Evolutionary conservation across 192 early-diverging fungal genomes (phyloP), one percentile per base, ranked within the genome.

Genomic region (Rhizophagus clarus): DNA sequence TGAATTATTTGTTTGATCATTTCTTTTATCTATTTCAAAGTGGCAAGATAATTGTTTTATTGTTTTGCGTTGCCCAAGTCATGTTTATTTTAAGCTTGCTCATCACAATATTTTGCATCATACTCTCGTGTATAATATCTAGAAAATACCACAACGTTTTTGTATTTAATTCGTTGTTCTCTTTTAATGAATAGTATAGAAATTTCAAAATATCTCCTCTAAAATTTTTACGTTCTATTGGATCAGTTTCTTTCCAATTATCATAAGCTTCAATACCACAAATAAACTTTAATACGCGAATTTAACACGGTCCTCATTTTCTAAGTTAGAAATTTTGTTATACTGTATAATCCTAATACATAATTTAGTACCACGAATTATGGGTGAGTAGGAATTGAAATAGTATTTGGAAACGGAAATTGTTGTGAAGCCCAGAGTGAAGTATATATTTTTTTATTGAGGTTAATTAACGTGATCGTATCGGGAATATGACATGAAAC

Each of bases 291-390:
- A 56, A n/a, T 56, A 56, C 51, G 6, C 51, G 51, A 56, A 56
- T 1, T 20, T 56, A 22, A 56, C 51, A 22, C 20, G 15, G 7
- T 56, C 17, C 51, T 22, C 51, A 56, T 56, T 6, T 56, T 56
- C 1, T 56, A 22, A 56, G 7, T 56, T 56, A 56, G 4, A 7
- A 7, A 56, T 22, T 22, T 56, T 56, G 51, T 56, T 20, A n/a
- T n/a, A n/a, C n/a, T n/a, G n/a, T 56, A 56, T 22, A 56, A 56
- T 22, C 51, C 49, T 34, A 75, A 60, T 4, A 87, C 89, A 87
- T 64, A 85, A 87, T 31, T 87, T 88, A 28, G 89, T 87, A 4
- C 89, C 89, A 78, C 86, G 83, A 40, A 88, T 86, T 24, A 90
- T 86, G 17, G 84, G 66, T 87, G 85, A 63, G 87, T 86, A 20